These are phyloP conservation scores for Litchi chinensis DNA, from an alignment of 345 rosid genomes.

Conservation along the genomic window DNA sequence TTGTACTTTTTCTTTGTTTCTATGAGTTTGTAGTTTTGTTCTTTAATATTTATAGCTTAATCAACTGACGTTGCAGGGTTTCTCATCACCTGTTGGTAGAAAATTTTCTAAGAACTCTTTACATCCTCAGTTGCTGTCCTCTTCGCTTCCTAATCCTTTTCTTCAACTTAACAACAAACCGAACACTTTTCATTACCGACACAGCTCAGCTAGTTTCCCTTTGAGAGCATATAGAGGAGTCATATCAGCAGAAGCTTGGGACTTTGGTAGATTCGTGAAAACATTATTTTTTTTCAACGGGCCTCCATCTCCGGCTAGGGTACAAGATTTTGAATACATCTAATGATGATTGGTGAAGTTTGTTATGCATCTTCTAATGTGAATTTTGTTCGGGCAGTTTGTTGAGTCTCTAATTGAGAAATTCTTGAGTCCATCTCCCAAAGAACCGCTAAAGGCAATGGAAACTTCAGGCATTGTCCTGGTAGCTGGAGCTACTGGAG, in stretches of 20 bases:
- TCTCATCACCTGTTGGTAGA: slow-evolving; percentile 42
- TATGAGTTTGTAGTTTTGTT: not conserved
- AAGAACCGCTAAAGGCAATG: slow-evolving; percentile 49
- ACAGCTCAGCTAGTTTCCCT: slow-evolving; percentile 31
- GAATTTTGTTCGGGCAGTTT: slow-evolving; percentile 51
- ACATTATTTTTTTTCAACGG: slow-evolving; percentile 84
- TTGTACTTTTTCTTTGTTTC: not conserved
- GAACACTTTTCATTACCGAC: slow-evolving; percentile 27
- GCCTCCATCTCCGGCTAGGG: slow-evolving; percentile 87
- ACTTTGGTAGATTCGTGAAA: slow-evolving; percentile 82
- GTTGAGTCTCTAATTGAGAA: slow-evolving; percentile 63
- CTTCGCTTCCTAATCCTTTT: slow-evolving; percentile 71
- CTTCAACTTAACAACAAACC: slow-evolving; percentile 59
- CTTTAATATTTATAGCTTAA: slow-evolving; percentile 13
- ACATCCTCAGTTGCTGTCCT: slow-evolving; percentile 36
- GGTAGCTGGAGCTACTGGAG: slow-evolving; percentile 96
- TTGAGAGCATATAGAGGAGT: slow-evolving; percentile 36
- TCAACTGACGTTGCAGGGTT: slow-evolving; percentile 59
- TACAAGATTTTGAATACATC: slow-evolving; percentile 21
- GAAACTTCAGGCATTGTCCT: slow-evolving; percentile 59
- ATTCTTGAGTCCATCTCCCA: slow-evolving; percentile 51
- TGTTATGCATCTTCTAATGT: slow-evolving; percentile 23
- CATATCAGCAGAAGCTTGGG: slow-evolving; percentile 63
- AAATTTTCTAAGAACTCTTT: slow-evolving; percentile 34
- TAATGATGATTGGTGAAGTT: not conserved